These are phyloP conservation scores for Lenzites betulinus DNA, from an alignment of 768 basidiomycete genomes.

Conservation along the genomic window DNA sequence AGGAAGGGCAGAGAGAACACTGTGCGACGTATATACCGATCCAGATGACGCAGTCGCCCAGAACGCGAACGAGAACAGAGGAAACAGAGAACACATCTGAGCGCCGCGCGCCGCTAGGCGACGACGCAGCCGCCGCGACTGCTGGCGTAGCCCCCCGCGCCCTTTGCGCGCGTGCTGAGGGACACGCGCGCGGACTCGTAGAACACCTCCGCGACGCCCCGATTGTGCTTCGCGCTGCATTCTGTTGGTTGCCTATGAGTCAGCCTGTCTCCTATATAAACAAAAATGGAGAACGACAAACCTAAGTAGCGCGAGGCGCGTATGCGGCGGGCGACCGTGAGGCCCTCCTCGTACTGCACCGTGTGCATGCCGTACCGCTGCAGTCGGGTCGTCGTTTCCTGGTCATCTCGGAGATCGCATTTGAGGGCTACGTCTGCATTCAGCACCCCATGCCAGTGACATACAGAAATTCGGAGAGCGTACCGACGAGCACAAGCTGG, in stretches of 20 bases:
- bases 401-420: constrained; percentile 93
- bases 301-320: constrained; percentile 92
- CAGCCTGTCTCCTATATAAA: not conserved
- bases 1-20: not conserved
- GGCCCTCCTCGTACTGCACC: constrained; percentile 91
- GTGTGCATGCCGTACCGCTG: constrained; percentile 68
- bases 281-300: constrained; percentile 36
- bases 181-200: constrained; percentile 89
- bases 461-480: constrained; percentile 35
- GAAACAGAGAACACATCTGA: not conserved
- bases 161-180: constrained; percentile 71
- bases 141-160: constrained; percentile 44
- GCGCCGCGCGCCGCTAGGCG: not conserved
- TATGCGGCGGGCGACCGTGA: constrained; percentile 87
- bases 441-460: not conserved
- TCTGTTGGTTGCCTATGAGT: constrained; percentile 48
- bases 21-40: constrained; percentile 1
- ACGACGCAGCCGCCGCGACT: constrained; percentile 51
- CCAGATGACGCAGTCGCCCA: constrained; percentile 17
- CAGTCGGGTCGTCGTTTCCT: constrained; percentile 67
- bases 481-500: constrained; percentile 88
- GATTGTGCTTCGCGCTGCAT: constrained; percentile 96
- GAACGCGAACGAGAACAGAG: not conserved
- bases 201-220: constrained; percentile 93
- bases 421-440: constrained; percentile 67